Conservation (phyloP, 257 asterid species). For the Cruciata laevipes region DNA sequence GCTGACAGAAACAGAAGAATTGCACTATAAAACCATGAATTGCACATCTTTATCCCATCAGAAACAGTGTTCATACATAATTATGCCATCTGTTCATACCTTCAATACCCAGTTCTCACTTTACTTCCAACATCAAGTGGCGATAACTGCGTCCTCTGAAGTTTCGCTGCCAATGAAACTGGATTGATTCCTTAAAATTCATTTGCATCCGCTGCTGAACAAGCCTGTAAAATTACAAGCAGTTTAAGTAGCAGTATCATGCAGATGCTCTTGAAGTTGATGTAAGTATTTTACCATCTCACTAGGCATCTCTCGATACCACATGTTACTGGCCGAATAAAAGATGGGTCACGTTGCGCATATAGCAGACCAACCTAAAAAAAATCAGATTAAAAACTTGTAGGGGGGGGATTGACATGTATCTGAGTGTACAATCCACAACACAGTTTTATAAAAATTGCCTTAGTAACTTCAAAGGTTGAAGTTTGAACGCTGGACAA, state of each 20-base stretch:
- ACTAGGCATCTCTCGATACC: slow-evolving; percentile 91
- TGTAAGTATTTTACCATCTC: slow-evolving; percentile 65
- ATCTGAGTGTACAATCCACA: neutral
- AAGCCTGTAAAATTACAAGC: slow-evolving; percentile 54
- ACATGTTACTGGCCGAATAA: slow-evolving; percentile 79
- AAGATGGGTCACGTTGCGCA: slow-evolving; percentile 80
- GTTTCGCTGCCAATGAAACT: slow-evolving; percentile 59
- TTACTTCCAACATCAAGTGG: slow-evolving; percentile 64
- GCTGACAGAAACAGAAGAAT: neutral
- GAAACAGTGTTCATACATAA: neutral
- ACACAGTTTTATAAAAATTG: neutral
- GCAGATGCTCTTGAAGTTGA: slow-evolving; percentile 21
- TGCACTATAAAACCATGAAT: neutral
- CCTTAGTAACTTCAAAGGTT: neutral
- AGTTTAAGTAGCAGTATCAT: slow-evolving; percentile 16
- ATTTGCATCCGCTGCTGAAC: slow-evolving; percentile 66
- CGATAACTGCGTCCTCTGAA: slow-evolving; percentile 92
- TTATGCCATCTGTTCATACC: slow-evolving; percentile 16
- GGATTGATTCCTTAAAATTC: slow-evolving; percentile 35
- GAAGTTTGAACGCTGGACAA: neutral
- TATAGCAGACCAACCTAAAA: slow-evolving; percentile 80
- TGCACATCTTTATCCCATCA: neutral
- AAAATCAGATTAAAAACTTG: neutral
- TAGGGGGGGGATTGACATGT: neutral
- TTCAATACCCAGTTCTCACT: slow-evolving; percentile 36